Conservation (phyloP, 176 grass and related monocot species). For the Avena eriantha region DNA sequence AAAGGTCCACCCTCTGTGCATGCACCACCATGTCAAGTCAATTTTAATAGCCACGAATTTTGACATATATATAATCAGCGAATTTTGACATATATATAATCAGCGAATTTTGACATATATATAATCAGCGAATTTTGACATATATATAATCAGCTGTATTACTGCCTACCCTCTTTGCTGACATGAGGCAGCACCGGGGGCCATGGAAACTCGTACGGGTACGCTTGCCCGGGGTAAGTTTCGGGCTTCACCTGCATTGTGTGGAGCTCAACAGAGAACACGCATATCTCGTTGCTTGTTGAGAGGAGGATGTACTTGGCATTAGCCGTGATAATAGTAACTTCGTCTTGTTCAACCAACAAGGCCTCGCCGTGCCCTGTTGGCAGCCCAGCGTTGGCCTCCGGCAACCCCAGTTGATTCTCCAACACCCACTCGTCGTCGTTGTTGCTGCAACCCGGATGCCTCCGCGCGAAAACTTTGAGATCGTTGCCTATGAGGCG, state of each 20-base stretch:
- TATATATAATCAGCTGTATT: too few species aligned
- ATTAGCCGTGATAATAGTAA: not conserved
- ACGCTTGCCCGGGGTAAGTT: not conserved
- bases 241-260: not conserved
- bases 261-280: conserved; percentile 29
- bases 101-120: too few species aligned
- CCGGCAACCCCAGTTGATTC: conserved; percentile 6
- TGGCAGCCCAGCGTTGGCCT: not conserved
- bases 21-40: too few species aligned
- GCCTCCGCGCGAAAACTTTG: not conserved
- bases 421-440: conserved; percentile 23
- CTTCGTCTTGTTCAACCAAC: not conserved
- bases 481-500: not conserved
- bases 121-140: too few species aligned
- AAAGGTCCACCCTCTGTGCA: too few species aligned
- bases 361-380: not conserved
- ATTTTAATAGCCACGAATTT: too few species aligned
- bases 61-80: too few species aligned
- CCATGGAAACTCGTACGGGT: conserved; percentile 10
- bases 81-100: too few species aligned
- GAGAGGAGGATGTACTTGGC: not conserved
- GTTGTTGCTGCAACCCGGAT: not conserved
- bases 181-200: not conserved
- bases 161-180: not conserved
- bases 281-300: not conserved